These are phyloP conservation scores for Stemphylium beticola DNA, from an alignment of 2,329 filamentous ascomycete species.

Conservation along the genomic window DNA sequence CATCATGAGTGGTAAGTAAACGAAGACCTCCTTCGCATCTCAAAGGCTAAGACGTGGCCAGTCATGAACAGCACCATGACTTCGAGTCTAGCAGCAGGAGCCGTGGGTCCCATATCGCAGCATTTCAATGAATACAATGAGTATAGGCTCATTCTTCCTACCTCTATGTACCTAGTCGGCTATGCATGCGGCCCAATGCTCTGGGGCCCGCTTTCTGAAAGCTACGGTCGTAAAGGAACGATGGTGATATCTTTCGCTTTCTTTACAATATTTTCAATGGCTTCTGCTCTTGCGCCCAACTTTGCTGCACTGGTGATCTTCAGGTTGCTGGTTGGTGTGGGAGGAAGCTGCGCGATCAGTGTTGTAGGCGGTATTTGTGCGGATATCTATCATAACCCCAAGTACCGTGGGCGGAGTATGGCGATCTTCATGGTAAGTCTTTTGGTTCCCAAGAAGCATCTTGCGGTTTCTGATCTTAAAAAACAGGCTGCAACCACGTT, in stretches of 20 bases:
- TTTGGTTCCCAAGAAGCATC: not conserved
- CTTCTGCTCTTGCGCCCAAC: constrained; percentile 52
- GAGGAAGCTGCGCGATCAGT: constrained; percentile 59
- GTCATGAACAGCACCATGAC: constrained; percentile 71
- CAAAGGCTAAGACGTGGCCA: constrained; percentile 10
- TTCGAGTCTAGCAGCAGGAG: constrained; percentile 67
- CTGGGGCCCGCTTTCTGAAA: constrained; percentile 54
- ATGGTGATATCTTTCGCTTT: constrained; percentile 59
- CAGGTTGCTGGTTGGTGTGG: constrained; percentile 52
- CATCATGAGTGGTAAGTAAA: constrained; percentile 59
- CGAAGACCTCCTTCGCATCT: not conserved
- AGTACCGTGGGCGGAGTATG: constrained; percentile 42
- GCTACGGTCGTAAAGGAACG: constrained; percentile 54
- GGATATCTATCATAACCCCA: constrained; percentile 66
- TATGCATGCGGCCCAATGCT: constrained; percentile 54
- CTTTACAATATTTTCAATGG: constrained; percentile 55
- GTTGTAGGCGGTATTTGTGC: constrained; percentile 68
- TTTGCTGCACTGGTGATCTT: constrained; percentile 54
- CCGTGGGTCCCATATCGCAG: constrained; percentile 62
- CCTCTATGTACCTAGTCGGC: constrained; percentile 58
- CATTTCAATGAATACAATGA: constrained; percentile 63
- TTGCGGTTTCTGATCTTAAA: not conserved
- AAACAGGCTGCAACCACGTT: constrained; percentile 67
- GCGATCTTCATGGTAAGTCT: constrained; percentile 38
- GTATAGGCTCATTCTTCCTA: constrained; percentile 54